A percentile compares a stretch with the other conserved stretches of the same genome.
phyloP scores from a whole-genome alignment of 352 stramenopile species.

The Pilasporangium apinafurcum region DNA sequence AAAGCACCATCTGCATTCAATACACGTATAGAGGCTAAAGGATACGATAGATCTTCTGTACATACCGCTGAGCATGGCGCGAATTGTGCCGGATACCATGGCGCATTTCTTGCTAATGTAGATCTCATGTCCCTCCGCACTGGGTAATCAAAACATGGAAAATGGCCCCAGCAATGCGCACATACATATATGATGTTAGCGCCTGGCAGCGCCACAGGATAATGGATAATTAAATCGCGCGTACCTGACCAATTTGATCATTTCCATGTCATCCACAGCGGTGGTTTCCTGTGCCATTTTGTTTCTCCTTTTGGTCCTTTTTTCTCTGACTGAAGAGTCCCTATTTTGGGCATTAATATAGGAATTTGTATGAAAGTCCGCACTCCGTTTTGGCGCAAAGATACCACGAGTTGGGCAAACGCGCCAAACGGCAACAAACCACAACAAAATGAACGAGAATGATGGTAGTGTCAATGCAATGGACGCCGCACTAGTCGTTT shows the following conservation, averaged over 20 bases:
- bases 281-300: conserved; percentile 46
- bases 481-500: conserved; percentile 26
- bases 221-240: neutral
- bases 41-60: no score
- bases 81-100: conserved; percentile 94
- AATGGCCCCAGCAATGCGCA: neutral
- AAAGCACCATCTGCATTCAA: neutral
- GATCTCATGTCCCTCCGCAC: conserved; percentile 93
- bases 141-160: conserved; percentile 21
- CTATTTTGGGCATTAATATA: no score
- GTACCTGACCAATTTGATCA: conserved; percentile 82
- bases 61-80: conserved; percentile 94
- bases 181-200: neutral
- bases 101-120: conserved; percentile 92
- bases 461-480: conserved; percentile 20
- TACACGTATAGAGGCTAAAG: conserved; percentile 15
- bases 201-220: neutral
- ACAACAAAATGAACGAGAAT: neutral
- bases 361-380: neutral
- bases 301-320: neutral
- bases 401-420: no score
- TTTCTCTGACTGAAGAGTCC: neutral
- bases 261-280: conserved; percentile 38
- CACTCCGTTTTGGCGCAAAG: no score
- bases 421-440: conserved; percentile 5